These are phyloP conservation scores for Samsoniella hepiali DNA, from an alignment of 2,329 filamentous ascomycete genomes.

Conservation along the genomic window DNA sequence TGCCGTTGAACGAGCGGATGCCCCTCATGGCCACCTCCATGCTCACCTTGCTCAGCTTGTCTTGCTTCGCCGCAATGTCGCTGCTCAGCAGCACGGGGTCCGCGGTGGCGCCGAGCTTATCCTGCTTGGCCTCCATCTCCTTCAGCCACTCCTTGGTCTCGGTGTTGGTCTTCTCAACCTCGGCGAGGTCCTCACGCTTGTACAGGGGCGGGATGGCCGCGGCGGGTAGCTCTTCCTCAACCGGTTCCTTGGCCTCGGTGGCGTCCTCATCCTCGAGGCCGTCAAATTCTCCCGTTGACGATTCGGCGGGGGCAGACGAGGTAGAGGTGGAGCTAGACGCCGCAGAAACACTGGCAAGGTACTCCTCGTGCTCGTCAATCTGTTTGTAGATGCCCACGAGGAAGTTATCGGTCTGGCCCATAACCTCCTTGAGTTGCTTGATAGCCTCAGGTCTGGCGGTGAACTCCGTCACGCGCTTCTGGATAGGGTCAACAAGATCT, in stretches of 20 bases:
- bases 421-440: slow-evolving; percentile 62
- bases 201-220: slow-evolving; percentile 65
- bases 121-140: slow-evolving; percentile 67
- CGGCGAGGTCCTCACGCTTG: slow-evolving; percentile 66
- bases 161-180: slow-evolving; percentile 60
- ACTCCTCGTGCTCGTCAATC: slow-evolving; percentile 64
- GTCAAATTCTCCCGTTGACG: slow-evolving; percentile 57
- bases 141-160: slow-evolving; percentile 71
- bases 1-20: slow-evolving; percentile 53
- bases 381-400: slow-evolving; percentile 66
- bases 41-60: slow-evolving; percentile 67
- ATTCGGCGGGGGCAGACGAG: slow-evolving; percentile 40
- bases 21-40: slow-evolving; percentile 69
- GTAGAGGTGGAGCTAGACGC: slow-evolving; percentile 29
- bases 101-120: slow-evolving; percentile 64
- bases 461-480: slow-evolving; percentile 71
- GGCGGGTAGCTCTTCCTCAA: slow-evolving; percentile 36
- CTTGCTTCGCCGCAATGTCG: slow-evolving; percentile 66
- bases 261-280: slow-evolving; percentile 72
- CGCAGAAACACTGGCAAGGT: slow-evolving; percentile 51
- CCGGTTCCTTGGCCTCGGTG: slow-evolving; percentile 39
- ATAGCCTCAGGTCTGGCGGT: slow-evolving; percentile 68
- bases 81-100: slow-evolving; percentile 72
- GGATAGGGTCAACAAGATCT: slow-evolving; percentile 72
- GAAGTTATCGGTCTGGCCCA: slow-evolving; percentile 70